Evolutionary conservation across 208 protist genomes (phyloP).

Genomic region (Wallacemonas sp.): DNA sequence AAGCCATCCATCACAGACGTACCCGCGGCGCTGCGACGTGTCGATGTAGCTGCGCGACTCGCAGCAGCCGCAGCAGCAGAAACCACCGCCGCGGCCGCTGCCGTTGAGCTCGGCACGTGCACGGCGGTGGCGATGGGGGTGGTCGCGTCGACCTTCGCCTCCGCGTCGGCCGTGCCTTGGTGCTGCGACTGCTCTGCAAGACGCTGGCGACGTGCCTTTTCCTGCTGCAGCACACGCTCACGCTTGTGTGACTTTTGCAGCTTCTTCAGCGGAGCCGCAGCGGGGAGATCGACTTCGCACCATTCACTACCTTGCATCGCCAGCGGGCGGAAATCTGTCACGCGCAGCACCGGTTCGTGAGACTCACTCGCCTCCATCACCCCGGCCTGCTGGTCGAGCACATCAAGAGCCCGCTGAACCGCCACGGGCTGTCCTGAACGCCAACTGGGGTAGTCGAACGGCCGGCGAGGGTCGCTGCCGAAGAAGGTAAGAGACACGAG

Average conservation of each 20-base stretch:
- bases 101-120: too few relatives aligned
- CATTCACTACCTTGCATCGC: slow-evolving; percentile 51
- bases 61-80: neutral
- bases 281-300: slow-evolving; percentile 44
- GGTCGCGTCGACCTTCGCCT: slow-evolving; percentile 1
- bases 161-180: too few relatives aligned
- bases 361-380: slow-evolving; percentile 1
- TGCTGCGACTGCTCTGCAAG: neutral
- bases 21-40: neutral
- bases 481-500: slow-evolving; percentile 71
- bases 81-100: neutral
- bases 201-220: slow-evolving; percentile 17
- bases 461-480: slow-evolving; percentile 41
- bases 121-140: neutral
- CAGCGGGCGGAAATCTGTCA: slow-evolving; percentile 45
- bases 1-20: slow-evolving; percentile 3
- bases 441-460: slow-evolving; percentile 46
- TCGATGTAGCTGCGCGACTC: neutral
- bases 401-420: slow-evolving; percentile 26
- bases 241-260: neutral
- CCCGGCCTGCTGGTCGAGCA: slow-evolving; percentile 17
- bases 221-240: slow-evolving; percentile 35
- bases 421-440: slow-evolving; percentile 22
- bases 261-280: slow-evolving; percentile 40
- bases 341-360: slow-evolving; percentile 25